phyloP scores from a whole-genome alignment of 805 yeast species.

The Komagataella pseudopastoris region DNA sequence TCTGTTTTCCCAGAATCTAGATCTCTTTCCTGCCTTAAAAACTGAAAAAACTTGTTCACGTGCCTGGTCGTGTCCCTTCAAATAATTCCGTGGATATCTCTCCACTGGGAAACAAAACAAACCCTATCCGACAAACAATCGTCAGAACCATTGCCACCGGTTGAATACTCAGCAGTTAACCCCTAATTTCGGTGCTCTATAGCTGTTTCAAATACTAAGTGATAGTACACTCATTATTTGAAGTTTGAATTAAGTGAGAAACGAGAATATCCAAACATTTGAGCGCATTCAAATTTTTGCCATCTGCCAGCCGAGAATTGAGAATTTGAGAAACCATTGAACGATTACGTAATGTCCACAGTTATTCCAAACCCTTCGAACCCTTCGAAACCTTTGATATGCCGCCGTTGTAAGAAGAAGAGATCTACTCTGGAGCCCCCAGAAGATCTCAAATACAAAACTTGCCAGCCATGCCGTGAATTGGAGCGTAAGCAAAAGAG shows the following conservation, averaged over 20 bases:
- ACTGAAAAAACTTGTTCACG: not conserved
- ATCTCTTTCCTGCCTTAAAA: not conserved
- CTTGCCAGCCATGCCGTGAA: slow-evolving; percentile 45
- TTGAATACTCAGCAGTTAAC: not conserved
- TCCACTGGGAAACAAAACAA: not conserved
- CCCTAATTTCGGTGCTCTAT: not conserved
- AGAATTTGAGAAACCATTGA: not conserved
- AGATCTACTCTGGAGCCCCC: slow-evolving; percentile 42
- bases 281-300: not conserved
- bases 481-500: slow-evolving; percentile 31
- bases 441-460: slow-evolving; percentile 40
- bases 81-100: not conserved
- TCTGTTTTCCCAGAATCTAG: not conserved
- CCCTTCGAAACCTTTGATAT: slow-evolving; percentile 8
- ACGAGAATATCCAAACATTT: not conserved
- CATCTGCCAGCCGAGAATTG: not conserved
- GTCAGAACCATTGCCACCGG: not conserved
- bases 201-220: not conserved
- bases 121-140: not conserved
- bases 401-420: slow-evolving; percentile 46
- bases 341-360: not conserved
- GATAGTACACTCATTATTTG: not conserved
- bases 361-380: not conserved
- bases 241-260: not conserved
- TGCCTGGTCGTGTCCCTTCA: not conserved